phyloP scores from a whole-genome alignment of 2,329 filamentous ascomycete genomes.

The Penicillium sp. region DNA sequence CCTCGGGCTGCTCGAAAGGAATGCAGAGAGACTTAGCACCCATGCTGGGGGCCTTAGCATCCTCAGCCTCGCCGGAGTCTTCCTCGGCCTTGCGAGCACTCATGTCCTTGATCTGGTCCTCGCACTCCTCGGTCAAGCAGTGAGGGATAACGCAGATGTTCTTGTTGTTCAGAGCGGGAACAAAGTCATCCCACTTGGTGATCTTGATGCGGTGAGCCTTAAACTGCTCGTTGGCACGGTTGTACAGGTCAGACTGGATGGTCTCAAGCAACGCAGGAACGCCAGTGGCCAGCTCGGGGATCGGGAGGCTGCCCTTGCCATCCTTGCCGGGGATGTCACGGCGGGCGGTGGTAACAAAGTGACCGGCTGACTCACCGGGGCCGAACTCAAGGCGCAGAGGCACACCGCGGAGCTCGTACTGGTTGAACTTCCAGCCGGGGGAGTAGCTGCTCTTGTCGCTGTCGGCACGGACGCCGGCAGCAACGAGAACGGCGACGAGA shows the following conservation, averaged over 20 bases:
- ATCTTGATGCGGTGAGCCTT: conserved; percentile 75
- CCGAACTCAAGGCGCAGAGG: conserved; percentile 94
- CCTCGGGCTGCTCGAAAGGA: conserved; percentile 82
- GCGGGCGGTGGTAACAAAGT: conserved; percentile 79
- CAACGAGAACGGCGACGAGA: conserved; percentile 66
- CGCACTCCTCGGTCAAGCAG: conserved; percentile 79
- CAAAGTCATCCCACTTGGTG: conserved; percentile 85
- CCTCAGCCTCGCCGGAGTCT: conserved; percentile 64
- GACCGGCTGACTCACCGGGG: conserved; percentile 85
- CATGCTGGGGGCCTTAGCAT: conserved; percentile 72
- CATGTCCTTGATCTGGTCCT: conserved; percentile 91
- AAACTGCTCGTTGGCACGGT: conserved; percentile 74
- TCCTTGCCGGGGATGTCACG: conserved; percentile 67
- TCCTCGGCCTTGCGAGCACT: conserved; percentile 68
- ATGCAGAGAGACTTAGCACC: conserved; percentile 74
- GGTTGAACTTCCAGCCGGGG: conserved; percentile 97
- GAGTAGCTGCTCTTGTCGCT: conserved; percentile 84
- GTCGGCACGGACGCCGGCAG: conserved; percentile 72
- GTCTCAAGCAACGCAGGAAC: conserved; percentile 80
- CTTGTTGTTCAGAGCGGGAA: conserved; percentile 84
- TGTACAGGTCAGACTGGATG: conserved; percentile 81
- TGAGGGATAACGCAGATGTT: conserved; percentile 90
- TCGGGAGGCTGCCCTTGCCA: conserved; percentile 75
- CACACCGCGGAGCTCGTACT: conserved; percentile 96
- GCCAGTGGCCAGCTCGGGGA: conserved; percentile 68